Evolutionary conservation across 805 yeast species (phyloP).

Genomic region (Novakomyces olei): DNA sequence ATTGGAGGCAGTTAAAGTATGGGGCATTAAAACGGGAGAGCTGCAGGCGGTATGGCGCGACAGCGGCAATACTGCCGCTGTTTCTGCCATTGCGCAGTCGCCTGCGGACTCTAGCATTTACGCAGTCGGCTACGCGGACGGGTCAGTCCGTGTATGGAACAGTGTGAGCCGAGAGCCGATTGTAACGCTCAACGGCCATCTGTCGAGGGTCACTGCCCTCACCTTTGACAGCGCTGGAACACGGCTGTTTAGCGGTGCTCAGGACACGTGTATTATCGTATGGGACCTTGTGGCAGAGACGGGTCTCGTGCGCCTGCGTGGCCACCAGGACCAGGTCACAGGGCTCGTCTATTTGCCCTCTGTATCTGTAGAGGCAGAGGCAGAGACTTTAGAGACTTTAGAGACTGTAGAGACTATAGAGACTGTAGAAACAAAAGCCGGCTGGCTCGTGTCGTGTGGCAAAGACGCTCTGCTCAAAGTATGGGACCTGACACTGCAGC

Average conservation of each 20-base stretch:
- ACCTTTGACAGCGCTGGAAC: slow-evolving; percentile 67
- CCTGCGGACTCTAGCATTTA: slow-evolving; percentile 34
- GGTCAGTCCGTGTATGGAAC: slow-evolving; percentile 83
- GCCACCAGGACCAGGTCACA: slow-evolving; percentile 77
- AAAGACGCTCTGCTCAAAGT: slow-evolving; percentile 81
- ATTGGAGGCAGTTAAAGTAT: slow-evolving; percentile 59
- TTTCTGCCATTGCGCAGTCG: slow-evolving; percentile 38
- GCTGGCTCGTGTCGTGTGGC: slow-evolving; percentile 48
- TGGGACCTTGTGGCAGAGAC: slow-evolving; percentile 93
- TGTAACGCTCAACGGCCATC: slow-evolving; percentile 78
- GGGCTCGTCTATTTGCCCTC: slow-evolving; percentile 29
- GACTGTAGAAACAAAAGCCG: slow-evolving; percentile 27
- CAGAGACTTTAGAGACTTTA: slow-evolving; percentile 1
- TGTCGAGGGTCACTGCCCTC: slow-evolving; percentile 47
- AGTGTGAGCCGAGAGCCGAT: slow-evolving; percentile 52
- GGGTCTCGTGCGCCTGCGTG: slow-evolving; percentile 66
- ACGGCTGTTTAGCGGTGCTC: slow-evolving; percentile 62
- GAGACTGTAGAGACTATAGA: slow-evolving; percentile 8
- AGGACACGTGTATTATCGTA: slow-evolving; percentile 59
- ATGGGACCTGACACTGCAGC: slow-evolving; percentile 81
- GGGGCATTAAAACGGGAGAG: slow-evolving; percentile 92
- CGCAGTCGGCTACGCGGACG: slow-evolving; percentile 73
- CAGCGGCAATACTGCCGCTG: slow-evolving; percentile 39
- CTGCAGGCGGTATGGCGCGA: slow-evolving; percentile 31
- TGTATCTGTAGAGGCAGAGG: slow-evolving; percentile 17